Evolutionary conservation across 371 early-diverging fungal species (phyloP).

Genomic region (Mortierella sp.): DNA sequence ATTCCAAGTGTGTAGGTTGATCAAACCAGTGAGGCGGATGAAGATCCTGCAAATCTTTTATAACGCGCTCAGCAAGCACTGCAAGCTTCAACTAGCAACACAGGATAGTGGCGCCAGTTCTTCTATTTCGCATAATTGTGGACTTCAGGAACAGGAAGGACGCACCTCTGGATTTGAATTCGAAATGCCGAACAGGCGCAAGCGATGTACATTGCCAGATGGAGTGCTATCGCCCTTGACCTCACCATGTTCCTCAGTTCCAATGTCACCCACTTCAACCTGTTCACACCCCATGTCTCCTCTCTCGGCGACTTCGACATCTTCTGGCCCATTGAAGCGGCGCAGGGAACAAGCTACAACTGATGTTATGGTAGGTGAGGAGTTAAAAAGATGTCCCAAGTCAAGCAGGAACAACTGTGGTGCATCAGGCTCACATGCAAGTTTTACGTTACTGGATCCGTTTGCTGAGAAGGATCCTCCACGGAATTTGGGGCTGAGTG

Average conservation of each 20-base stretch:
- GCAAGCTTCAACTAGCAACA: background rate
- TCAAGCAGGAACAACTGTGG: background rate
- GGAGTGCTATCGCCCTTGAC: background rate
- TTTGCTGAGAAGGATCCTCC: conserved; percentile 9
- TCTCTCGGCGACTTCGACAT: background rate
- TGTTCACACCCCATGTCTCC: conserved; percentile 9
- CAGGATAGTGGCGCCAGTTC: background rate
- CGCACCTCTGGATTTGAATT: conserved; percentile 7
- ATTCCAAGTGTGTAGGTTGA: conserved; percentile 57
- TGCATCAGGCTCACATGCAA: too few relatives aligned
- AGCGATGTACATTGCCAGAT: background rate
- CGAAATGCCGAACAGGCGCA: background rate
- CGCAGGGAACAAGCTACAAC: conserved; percentile 7
- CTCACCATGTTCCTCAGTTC: too few relatives aligned
- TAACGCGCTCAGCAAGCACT: conserved; percentile 30
- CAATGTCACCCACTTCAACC: background rate
- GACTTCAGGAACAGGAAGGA: background rate
- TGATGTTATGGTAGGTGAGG: background rate
- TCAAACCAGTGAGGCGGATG: conserved; percentile 63
- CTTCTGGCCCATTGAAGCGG: conserved; percentile 10
- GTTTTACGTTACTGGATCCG: background rate
- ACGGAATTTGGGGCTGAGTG: conserved; percentile 18
- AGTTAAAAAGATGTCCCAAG: conserved; percentile 11
- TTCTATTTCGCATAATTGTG: background rate
- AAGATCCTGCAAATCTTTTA: conserved; percentile 55